Base-by-base conservation (phyloP, 495 filamentous ascomycete genomes). In the Xylaria scruposa region DNA sequence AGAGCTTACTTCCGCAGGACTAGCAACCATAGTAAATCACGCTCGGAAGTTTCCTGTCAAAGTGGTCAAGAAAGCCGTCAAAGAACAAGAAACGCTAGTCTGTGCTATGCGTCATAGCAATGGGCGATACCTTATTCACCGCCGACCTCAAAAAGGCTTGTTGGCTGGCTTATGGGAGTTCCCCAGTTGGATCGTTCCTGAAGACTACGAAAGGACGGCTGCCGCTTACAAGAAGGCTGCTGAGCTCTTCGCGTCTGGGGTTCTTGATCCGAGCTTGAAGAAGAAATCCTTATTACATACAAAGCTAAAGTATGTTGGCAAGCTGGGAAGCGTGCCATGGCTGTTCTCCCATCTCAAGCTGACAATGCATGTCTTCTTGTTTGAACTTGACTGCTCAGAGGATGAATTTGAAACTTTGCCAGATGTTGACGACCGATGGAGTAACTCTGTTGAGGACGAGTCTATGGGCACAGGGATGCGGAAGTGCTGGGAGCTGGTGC, bases 401-500 rank as follows among this genome's bases (percentile, higher is more conserved):
- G 74, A 74, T 13, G 62, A 56, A 1, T 24, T 53, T 1, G 53
- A 68, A 2, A 17, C 9, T 9, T 46, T 12, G 24, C 12, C 24
- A 13, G 40, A 62, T 17, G 66, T 29, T 17, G 54, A 70, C 15
- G 67, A 68, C 47, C 77, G 77, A 26, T 85, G 83, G 84, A 75
- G 77, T 1, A 72, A 74, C 17, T 17, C 29, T 0, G 72, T 85
- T 0, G 81, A 85, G 7, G 60, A 53, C 0, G 82, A 83, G 60
- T 82, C 81, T 1, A 85, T 86, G 83, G 84, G 84, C 0, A 85
- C 83, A 0, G 84, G 84, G 0, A 86, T 86, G 83, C 78, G 79
- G 21, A 82, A 83, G 51, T 86, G 84, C 67, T 86, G 83, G 83
- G 72, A 78, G 1, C 67, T 85, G 4, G 76, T 76, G 26, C 77